Evolutionary conservation across 164 flowering plant species (phyloP), one percentile per base, ranked within the genome.

Genomic region (Nelumbo lutea): DNA sequence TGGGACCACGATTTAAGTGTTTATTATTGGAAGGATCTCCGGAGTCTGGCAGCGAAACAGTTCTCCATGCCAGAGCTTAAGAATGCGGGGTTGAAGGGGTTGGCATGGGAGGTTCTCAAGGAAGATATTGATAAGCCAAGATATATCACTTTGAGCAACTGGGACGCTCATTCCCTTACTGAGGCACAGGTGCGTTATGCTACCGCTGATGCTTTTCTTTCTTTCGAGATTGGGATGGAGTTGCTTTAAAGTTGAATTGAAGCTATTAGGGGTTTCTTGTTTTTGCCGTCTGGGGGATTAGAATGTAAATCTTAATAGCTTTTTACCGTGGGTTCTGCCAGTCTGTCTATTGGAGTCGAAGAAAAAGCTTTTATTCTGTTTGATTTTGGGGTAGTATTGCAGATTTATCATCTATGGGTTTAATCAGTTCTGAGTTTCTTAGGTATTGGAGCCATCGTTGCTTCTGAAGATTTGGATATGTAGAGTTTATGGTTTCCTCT

Each of bases 91-190:
- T 45, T 78, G 70, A 72, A 69, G 69, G 50, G 15, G 6, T 52
- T 76, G 61, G 70, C 76, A 1, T 1, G 15, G 67, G 77, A 56
- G 66, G 61, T 79, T 13, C 65, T 79, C 3, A 78, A 72, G 13
- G 58, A 52, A 44, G 74, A 69, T 14, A 57, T 74, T 43, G 58
- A 11, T 27, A 79, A 74, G 70, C 69, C 73, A 5, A 67, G 50
- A 58, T 15, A 66, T 44, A 64, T 79, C 9, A 66, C 76, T 1
- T 56, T 72, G 68, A 81, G 84, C 59, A 42, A 58, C 5, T 81
- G 84, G 84, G 80, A 76, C 51, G 7, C 8, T 2, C 57, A 51
- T 42, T n/a, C 11, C 45, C 56, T 74, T 1, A 45, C 51, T n/a
- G 14, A 44, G 42, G 55, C 8, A 1, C 70, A 67, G 61, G 40